Evolutionary conservation across 768 basidiomycete genomes (phyloP), one percentile per base, ranked within the genome.

Genomic region (Leccinellum rugosiceps): DNA sequence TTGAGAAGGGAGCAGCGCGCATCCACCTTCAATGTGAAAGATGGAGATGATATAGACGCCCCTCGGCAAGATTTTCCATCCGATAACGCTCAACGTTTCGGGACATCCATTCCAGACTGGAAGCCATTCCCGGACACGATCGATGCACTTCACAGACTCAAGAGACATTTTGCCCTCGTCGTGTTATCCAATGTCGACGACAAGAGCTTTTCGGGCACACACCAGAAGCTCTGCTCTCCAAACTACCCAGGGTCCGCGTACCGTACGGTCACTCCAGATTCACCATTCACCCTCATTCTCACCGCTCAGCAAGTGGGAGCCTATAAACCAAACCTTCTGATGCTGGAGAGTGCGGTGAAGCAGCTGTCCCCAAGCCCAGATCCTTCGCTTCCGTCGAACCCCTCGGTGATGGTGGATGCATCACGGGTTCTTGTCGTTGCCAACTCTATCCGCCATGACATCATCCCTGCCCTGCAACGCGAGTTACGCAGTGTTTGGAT

Each of bases 131-230:
- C 83, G 0, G 90, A 91, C 69, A 86, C 85, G 9, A 69, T 76
- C 57, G 69, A 72, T 15, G 88, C 88, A 0, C 80, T 92, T 6
- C 78, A 76, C 50, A 70, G 76, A 28, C 81, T 91, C 52, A 77
- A 86, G 35, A 75, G 77, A 55, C 79, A 81, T 65, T 90, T 82
- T 75, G 85, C 84, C 55, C 83, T 91, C 57, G 78, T 84, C 58
- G 86, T 90, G 6, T 77, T 91, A 38, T 90, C 88, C 62, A 91
- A 92, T 69, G 84, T 91, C 65, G 89, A 92, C 61, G 78, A 78
- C 56, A 66, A 63, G 23, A 86, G 86, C 31, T 88, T 90, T 66
- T 73, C 78, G 3, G 72, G 78, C 60, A 90, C 87, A 0, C 84
- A 85, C 48, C 71, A 73, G 19, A 76, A 77, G 50, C 80, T 90